phyloP scores from a whole-genome alignment of 2,329 filamentous ascomycete genomes.

The Fusarium pseudoanthophilum region DNA sequence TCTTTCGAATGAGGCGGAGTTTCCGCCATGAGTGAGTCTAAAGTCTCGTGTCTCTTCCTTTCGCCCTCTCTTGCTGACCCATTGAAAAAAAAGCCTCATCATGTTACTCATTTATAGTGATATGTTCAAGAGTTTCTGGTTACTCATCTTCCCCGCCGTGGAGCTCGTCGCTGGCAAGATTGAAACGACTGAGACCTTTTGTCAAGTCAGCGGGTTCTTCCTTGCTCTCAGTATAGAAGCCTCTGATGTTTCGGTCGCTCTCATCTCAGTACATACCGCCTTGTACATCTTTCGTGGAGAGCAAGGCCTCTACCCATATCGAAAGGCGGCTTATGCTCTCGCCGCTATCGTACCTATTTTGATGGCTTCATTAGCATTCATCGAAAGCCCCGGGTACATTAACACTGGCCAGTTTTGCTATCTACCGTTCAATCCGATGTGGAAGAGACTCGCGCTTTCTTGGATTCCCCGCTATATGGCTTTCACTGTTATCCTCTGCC shows the following conservation, averaged over 20 bases:
- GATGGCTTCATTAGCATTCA: slow-evolving; percentile 71
- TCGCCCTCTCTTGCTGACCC: slow-evolving; percentile 11
- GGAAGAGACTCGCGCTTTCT: slow-evolving; percentile 74
- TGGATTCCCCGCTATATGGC: slow-evolving; percentile 82
- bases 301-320: slow-evolving; percentile 75
- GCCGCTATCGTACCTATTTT: slow-evolving; percentile 69
- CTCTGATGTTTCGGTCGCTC: slow-evolving; percentile 75
- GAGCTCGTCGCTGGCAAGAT: slow-evolving; percentile 65
- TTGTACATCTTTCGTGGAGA: slow-evolving; percentile 74
- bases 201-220: slow-evolving; percentile 76
- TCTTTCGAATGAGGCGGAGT: slow-evolving; percentile 75
- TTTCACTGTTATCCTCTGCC: slow-evolving; percentile 69
- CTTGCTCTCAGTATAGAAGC: slow-evolving; percentile 74
- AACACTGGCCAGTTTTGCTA: slow-evolving; percentile 76
- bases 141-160: slow-evolving; percentile 71
- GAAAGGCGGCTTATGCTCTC: slow-evolving; percentile 66
- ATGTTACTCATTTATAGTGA: slow-evolving; percentile 79
- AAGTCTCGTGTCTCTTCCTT: slow-evolving; percentile 44
- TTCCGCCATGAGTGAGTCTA: slow-evolving; percentile 70
- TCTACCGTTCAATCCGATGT: slow-evolving; percentile 72
- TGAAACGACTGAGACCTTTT: slow-evolving; percentile 64
- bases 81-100: slow-evolving; percentile 65
- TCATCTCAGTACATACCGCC: slow-evolving; percentile 79
- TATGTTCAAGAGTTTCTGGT: slow-evolving; percentile 75
- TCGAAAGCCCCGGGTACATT: slow-evolving; percentile 67